phyloP scores from a whole-genome alignment of 371 early-diverging fungal genomes.

The Syncephalastrum sp. region DNA sequence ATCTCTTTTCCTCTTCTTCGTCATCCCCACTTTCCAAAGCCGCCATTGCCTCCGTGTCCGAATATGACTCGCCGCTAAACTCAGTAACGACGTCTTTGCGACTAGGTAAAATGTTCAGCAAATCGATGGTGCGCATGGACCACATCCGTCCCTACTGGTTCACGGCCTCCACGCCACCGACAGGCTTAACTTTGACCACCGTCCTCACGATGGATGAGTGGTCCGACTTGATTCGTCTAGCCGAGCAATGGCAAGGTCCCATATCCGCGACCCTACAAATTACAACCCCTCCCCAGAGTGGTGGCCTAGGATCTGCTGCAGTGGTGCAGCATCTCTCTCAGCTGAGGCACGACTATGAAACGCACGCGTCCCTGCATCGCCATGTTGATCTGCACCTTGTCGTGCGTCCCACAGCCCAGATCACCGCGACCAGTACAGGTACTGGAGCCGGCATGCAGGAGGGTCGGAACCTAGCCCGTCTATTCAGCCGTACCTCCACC shows the following conservation, averaged over 20 bases:
- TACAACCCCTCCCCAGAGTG: constrained; percentile 15
- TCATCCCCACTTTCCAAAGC: too few species aligned
- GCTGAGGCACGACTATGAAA: constrained; percentile 40
- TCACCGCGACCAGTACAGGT: constrained; percentile 4
- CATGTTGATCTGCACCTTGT: constrained; percentile 58
- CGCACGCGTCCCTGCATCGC: constrained; percentile 31
- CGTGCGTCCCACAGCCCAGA: constrained; percentile 26
- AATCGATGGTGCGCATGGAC: constrained; percentile 23
- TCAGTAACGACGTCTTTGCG: constrained; percentile 18
- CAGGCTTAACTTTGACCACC: constrained; percentile 25
- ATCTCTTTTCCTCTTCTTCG: too few species aligned
- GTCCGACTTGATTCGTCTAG: constrained; percentile 21
- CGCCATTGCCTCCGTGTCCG: background rate
- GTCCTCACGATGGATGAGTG: constrained; percentile 27
- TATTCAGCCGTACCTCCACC: constrained; percentile 54
- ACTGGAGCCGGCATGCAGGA: constrained; percentile 25
- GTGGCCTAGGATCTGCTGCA: constrained; percentile 14
- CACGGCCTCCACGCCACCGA: constrained; percentile 18
- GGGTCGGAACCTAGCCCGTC: constrained; percentile 55
- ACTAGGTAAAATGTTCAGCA: constrained; percentile 36
- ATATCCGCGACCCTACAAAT: constrained; percentile 55
- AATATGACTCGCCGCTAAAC: constrained; percentile 17
- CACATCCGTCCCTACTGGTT: constrained; percentile 38
- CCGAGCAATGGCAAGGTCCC: constrained; percentile 43
- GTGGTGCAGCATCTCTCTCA: constrained; percentile 21